These are phyloP conservation scores for Penicillium sclerotiorum DNA, from an alignment of 2,329 filamentous ascomycete species.

Conservation along the genomic window DNA sequence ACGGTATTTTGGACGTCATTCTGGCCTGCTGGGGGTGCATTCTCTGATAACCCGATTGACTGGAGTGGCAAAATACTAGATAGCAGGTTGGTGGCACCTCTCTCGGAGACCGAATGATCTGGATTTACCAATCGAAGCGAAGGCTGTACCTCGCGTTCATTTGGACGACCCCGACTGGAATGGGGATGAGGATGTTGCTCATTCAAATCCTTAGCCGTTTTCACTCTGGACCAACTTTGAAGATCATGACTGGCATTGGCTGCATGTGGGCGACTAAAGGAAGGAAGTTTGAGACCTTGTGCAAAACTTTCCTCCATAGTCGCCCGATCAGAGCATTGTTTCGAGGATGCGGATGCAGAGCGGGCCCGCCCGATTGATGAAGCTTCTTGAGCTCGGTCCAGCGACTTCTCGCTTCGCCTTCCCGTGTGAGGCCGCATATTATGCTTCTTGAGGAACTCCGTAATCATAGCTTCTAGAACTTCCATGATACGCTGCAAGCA, in stretches of 20 bases:
- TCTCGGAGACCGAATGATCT: background rate
- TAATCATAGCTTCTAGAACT: slow-evolving; percentile 68
- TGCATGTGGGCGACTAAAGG: slow-evolving; percentile 20
- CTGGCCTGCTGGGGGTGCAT: background rate
- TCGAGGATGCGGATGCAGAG: background rate
- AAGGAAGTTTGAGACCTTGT: slow-evolving; percentile 33
- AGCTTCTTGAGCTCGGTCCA: slow-evolving; percentile 5
- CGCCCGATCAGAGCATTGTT: background rate
- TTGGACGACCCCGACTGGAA: background rate
- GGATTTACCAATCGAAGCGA: background rate
- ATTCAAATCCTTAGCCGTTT: slow-evolving; percentile 33
- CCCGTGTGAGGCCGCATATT: slow-evolving; percentile 62
- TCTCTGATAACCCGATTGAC: too few relatives aligned
- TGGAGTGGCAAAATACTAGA: background rate
- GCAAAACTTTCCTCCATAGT: slow-evolving; percentile 30
- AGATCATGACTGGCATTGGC: slow-evolving; percentile 29
- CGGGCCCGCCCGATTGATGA: slow-evolving; percentile 2
- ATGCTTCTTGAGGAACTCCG: slow-evolving; percentile 74
- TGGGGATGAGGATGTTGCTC: too few relatives aligned
- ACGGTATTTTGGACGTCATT: background rate
- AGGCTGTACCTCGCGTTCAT: background rate
- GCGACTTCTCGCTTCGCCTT: slow-evolving; percentile 19
- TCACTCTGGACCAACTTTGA: slow-evolving; percentile 45
- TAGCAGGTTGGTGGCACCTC: background rate
- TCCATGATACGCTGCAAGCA: slow-evolving; percentile 61